Percentiles rank a stretch among this genome's conserved stretches.
phyloP scores from a whole-genome alignment of 768 basidiomycete species.

The Naematelia aurantialba region DNA sequence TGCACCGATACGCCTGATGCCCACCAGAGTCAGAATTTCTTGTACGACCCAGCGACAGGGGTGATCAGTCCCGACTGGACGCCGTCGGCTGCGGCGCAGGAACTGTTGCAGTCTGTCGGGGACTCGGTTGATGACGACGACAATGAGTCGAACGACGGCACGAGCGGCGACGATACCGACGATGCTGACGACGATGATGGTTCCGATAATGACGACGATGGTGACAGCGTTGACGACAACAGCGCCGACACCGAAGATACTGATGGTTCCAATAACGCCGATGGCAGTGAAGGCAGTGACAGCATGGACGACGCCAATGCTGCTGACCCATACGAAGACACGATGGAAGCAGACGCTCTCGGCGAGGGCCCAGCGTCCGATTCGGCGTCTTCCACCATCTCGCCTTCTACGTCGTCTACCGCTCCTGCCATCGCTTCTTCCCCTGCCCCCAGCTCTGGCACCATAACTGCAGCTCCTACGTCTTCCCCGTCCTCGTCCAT shows the following conservation, averaged over 20 bases:
- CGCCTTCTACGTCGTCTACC: neutral
- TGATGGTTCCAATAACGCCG: neutral
- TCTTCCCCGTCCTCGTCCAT: slow-evolving; percentile 1
- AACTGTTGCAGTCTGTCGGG: slow-evolving; percentile 22
- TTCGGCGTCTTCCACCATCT: neutral
- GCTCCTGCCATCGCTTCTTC: slow-evolving; percentile 15
- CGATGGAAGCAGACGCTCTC: neutral
- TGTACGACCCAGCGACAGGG: slow-evolving; percentile 57
- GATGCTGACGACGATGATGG: slow-evolving; percentile 12
- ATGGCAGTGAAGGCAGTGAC: neutral
- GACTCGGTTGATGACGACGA: slow-evolving; percentile 20
- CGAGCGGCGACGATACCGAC: slow-evolving; percentile 2
- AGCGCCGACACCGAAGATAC: neutral
- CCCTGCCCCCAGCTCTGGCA: slow-evolving; percentile 7
- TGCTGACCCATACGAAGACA: neutral
- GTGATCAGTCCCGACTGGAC: slow-evolving; percentile 60
- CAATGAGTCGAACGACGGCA: neutral
- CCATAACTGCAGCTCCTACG: neutral
- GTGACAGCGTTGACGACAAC: slow-evolving; percentile 5
- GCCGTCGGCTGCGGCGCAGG: slow-evolving; percentile 20
- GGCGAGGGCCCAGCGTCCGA: slow-evolving; percentile 14
- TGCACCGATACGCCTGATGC: slow-evolving; percentile 50
- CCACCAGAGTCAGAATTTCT: slow-evolving; percentile 61
- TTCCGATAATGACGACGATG: slow-evolving; percentile 9
- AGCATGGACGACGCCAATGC: neutral